phyloP scores from a whole-genome alignment of 495 filamentous ascomycete species.

The Neurospora sp. region DNA sequence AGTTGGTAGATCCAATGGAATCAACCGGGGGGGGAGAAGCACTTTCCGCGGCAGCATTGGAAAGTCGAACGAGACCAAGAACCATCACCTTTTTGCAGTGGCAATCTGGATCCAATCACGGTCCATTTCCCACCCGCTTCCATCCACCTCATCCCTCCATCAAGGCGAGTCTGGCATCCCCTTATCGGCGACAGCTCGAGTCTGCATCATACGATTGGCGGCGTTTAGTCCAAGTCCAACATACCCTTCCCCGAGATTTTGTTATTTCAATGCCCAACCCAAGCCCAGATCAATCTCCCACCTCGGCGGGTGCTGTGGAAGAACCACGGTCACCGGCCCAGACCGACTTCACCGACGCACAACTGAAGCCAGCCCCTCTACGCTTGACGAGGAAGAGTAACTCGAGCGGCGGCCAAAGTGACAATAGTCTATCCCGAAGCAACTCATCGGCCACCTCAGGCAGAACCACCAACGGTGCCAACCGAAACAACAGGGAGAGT shows the following conservation, averaged over 20 bases:
- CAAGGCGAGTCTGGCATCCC: neutral
- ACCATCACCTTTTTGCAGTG: neutral
- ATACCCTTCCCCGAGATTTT: neutral
- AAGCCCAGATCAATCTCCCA: neutral
- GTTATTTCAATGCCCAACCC: neutral
- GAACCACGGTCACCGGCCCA: neutral
- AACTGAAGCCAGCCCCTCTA: slow-evolving; percentile 23
- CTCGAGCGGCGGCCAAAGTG: slow-evolving; percentile 4
- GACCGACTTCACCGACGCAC: slow-evolving; percentile 8
- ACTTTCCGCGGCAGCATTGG: neutral
- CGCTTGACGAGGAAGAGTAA: slow-evolving; percentile 17
- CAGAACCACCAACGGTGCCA: neutral
- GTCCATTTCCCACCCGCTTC: neutral
- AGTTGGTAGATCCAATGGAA: neutral
- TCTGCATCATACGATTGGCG: neutral
- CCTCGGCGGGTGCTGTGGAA: neutral
- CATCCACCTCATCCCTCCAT: neutral
- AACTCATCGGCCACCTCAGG: slow-evolving; percentile 1
- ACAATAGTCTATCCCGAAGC: neutral
- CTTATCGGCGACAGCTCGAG: neutral
- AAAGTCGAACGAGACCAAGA: neutral
- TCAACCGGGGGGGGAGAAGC: neutral
- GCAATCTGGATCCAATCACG: neutral
- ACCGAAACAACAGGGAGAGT: neutral
- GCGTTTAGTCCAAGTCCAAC: neutral